These are phyloP conservation scores for Diplocarpon mali DNA, from an alignment of 2,329 filamentous ascomycete genomes.

Conservation along the genomic window DNA sequence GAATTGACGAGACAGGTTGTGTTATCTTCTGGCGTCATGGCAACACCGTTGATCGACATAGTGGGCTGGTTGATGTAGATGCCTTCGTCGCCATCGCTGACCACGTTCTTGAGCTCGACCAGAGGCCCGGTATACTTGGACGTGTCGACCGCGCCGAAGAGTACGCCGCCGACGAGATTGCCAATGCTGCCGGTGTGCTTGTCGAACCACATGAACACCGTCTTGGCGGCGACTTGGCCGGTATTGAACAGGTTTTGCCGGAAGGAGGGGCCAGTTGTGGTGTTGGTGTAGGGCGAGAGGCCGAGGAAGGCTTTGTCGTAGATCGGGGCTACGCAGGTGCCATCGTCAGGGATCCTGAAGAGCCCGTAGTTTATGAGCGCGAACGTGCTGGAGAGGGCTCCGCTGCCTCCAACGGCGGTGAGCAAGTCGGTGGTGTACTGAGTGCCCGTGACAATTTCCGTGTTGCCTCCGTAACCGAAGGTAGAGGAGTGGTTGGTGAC, in stretches of 20 bases:
- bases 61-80: constrained; percentile 19
- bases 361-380: too few relatives aligned
- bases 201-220: constrained; percentile 29
- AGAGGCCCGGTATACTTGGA: constrained; percentile 28
- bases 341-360: too few relatives aligned
- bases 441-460: constrained; percentile 9
- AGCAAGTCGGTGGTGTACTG: constrained; percentile 21
- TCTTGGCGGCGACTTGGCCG: constrained; percentile 22
- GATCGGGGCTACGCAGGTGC: constrained; percentile 6
- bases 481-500: constrained; percentile 4
- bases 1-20: constrained; percentile 27
- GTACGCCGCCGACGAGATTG: constrained; percentile 24
- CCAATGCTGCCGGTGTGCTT: constrained; percentile 16
- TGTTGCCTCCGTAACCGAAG: constrained; percentile 13
- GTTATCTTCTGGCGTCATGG: constrained; percentile 9
- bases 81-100: constrained; percentile 5
- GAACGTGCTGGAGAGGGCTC: constrained; percentile 10
- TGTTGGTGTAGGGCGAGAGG: constrained; percentile 1
- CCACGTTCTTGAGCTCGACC: constrained; percentile 22
- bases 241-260: constrained; percentile 26
- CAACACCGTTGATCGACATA: constrained; percentile 18
- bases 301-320: neutral
- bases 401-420: constrained; percentile 8
- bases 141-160: constrained; percentile 28
- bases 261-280: constrained; percentile 22